phyloP scores from a whole-genome alignment of 225 moss, liverwort and hornwort species.

The Straminergon stramineum region DNA sequence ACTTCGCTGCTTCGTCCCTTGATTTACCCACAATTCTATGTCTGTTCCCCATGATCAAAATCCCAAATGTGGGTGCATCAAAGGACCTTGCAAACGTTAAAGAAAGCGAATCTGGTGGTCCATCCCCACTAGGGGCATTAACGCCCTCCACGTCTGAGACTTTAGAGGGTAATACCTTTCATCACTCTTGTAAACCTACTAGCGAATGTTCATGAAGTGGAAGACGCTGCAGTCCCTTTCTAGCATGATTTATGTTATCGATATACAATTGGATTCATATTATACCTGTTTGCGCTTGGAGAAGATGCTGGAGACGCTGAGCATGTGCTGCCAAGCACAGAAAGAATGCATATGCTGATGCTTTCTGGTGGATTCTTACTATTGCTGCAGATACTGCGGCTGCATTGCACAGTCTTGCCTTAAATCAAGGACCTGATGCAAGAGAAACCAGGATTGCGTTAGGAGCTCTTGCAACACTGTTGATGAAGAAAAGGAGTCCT shows the following conservation, averaged over 20 bases:
- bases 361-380: background rate
- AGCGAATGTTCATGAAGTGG: background rate
- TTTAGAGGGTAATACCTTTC: constrained; percentile 31
- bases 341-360: background rate
- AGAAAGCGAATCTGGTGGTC: constrained; percentile 38
- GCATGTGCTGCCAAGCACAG: background rate
- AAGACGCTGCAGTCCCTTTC: background rate
- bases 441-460: constrained; percentile 63
- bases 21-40: constrained; percentile 76
- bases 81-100: constrained; percentile 23
- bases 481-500: constrained; percentile 58
- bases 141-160: constrained; percentile 32
- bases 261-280: background rate
- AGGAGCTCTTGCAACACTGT: constrained; percentile 63
- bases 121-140: constrained; percentile 17
- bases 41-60: constrained; percentile 73
- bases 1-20: constrained; percentile 85
- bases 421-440: constrained; percentile 38
- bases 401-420: constrained; percentile 40
- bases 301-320: background rate
- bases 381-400: constrained; percentile 33
- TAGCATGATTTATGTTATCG: background rate
- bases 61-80: constrained; percentile 34
- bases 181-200: background rate
- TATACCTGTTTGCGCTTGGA: background rate